Conservation (phyloP, 164 flowering plant genomes). For the Nelumbo lutea region DNA sequence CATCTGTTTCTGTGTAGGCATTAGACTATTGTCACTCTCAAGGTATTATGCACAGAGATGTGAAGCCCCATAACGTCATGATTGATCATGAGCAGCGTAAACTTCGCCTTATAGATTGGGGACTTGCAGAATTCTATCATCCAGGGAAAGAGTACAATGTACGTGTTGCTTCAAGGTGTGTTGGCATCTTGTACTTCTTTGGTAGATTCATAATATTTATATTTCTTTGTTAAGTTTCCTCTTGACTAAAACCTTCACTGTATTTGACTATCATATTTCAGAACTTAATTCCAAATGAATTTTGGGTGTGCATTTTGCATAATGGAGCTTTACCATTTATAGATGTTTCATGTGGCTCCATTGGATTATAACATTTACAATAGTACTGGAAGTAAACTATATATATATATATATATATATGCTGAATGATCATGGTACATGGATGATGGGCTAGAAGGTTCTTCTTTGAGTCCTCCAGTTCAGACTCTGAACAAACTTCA, state of each 20-base stretch:
- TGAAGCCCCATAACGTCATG: slow-evolving; percentile 99
- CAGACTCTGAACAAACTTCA: background rate
- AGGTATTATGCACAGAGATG: slow-evolving; percentile 99
- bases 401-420: background rate
- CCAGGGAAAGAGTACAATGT: slow-evolving; percentile 20
- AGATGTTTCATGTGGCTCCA: background rate
- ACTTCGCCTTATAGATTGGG: slow-evolving; percentile 48
- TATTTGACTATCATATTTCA: too few relatives aligned
- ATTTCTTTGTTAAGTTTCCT: too few relatives aligned
- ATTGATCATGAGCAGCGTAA: slow-evolving; percentile 98
- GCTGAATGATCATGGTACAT: background rate
- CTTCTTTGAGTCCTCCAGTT: background rate
- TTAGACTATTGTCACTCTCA: slow-evolving; percentile 94
- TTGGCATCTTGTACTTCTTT: slow-evolving; percentile 1
- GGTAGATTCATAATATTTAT: too few relatives aligned
- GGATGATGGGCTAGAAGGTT: background rate
- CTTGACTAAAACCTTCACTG: too few relatives aligned
- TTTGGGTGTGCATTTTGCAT: too few relatives aligned
- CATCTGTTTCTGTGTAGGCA: slow-evolving; percentile 46
- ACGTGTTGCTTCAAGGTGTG: slow-evolving; percentile 98
- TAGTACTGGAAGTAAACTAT: background rate
- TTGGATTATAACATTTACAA: background rate
- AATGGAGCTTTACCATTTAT: too few relatives aligned
- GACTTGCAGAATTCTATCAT: too few relatives aligned
- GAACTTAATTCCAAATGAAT: too few relatives aligned